Base-by-base conservation (phyloP, 805 yeast genomes). In the Metschnikowia corniflorae region DNA sequence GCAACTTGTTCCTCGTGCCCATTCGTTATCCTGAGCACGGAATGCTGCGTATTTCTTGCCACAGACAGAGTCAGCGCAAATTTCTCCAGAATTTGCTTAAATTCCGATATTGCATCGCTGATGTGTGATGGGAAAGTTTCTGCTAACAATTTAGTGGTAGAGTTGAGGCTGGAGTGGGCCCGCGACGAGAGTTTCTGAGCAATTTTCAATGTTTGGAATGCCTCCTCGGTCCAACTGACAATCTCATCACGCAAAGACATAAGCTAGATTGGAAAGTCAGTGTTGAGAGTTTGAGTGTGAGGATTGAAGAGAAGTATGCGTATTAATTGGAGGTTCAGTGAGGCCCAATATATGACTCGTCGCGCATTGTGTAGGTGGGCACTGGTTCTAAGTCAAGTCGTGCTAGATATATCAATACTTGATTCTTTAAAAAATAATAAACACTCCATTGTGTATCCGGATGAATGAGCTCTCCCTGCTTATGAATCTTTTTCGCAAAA, bases 181-280 rank as follows among this genome's bases (percentile, higher is more conserved):
- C 45, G 49, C 2, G 64, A 41, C 33, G 70, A 65, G 23, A 58
- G 35, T 15, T 47, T 47, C 31, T 56, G 59, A 6, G 71, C 71
- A 25, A 42, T 32, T 32, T 49, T 57, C 12, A 56, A 55, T 9
- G 59, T 60, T 13, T 22, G 23, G 26, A 47, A 50, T 2, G 68
- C 68, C 24, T 61, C 55, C 3, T 42, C 50, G 5, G 56, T 50
- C 69, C 71, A 66, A 10, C 27, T 29, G 8, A 30, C 31, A 16
- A 60, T 47, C 33, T 37, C 40, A 12, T 36, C 29, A 7, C 31
- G 35, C 7, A 30, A 29, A 17, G 35, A 31, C 40, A 36, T 36
- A 17, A 21, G n/a, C n/a, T n/a, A n/a, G n/a, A n/a, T n/a, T n/a
- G n/a, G n/a, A n/a, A n/a, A n/a, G n/a, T n/a, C n/a, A n/a, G n/a